phyloP scores from a whole-genome alignment of 2,329 filamentous ascomycete species.

The Clonostachys sp. region DNA sequence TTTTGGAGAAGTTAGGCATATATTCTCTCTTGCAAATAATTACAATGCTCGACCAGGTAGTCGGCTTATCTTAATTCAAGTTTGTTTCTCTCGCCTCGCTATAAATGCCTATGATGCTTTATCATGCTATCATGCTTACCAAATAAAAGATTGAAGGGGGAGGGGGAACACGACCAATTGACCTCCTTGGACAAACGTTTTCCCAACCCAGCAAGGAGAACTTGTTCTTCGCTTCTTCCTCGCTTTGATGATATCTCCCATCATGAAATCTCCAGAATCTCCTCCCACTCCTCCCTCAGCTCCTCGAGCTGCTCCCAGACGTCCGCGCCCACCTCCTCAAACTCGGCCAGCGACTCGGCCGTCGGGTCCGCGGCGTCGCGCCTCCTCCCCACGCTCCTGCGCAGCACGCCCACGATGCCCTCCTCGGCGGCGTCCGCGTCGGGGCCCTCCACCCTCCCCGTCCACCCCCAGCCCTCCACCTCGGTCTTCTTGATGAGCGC shows the following conservation, averaged over 20 bases:
- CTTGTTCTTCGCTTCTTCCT: background rate
- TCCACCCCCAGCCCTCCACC: conserved; percentile 80
- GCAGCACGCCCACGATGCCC: conserved; percentile 40
- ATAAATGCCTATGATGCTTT: too few species aligned
- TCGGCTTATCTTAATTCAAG: too few species aligned
- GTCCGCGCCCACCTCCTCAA: conserved; percentile 55
- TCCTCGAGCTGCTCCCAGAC: conserved; percentile 71
- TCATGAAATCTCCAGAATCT: conserved; percentile 11
- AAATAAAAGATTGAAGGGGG: too few species aligned
- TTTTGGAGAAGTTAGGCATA: too few species aligned
- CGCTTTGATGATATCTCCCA: conserved; percentile 3
- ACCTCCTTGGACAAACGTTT: background rate
- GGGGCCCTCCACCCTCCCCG: conserved; percentile 47
- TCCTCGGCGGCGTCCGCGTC: conserved; percentile 34
- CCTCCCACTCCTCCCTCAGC: conserved; percentile 63
- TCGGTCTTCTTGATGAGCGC: conserved; percentile 71
- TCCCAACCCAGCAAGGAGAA: background rate
- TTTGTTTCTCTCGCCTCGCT: too few species aligned
- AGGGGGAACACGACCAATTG: background rate
- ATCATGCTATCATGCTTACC: too few species aligned
- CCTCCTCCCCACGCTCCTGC: conserved; percentile 53
- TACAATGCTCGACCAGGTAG: too few species aligned
- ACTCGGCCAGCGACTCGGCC: conserved; percentile 52
- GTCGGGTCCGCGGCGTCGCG: conserved; percentile 54
- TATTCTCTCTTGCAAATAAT: too few species aligned